Evolutionary conservation across 306 rosid genomes (phyloP), one percentile per base, ranked within the genome.

Genomic region (Clitoria ternatea): DNA sequence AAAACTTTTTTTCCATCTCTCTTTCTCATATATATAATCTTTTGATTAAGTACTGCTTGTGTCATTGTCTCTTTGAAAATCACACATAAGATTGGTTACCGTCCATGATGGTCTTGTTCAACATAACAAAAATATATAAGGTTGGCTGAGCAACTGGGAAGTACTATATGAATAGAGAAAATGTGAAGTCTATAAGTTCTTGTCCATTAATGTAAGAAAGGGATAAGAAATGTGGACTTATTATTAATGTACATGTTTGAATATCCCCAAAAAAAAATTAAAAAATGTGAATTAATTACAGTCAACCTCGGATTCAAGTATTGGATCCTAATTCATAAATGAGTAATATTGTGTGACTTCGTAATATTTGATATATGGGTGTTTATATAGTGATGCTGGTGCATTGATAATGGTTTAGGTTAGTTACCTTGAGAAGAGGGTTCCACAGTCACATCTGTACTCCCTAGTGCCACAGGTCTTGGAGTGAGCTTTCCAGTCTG

Each of bases 381-480:
- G n/a, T n/a, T n/a, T n/a, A n/a, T n/a, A n/a, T n/a, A n/a, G n/a
- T n/a, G n/a, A n/a, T n/a, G n/a, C n/a, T n/a, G n/a, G n/a, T n/a
- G n/a, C 45, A 56, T 70, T 75, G 29, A 53, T 36, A 3, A 40
- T 11, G 3, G 40, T 33, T 33, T 6, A n/a, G 22, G 42, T 47
- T 45, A 33, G 76, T 56, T 73, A 93, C 99, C 99, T 91, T 69
- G 97, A 94, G 96, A 94, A 94, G 67, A 91, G 92, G 44, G 97
- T 91, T 78, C 99, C 99, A 86, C 99, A 91, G 81, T 91, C 97
- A 87, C 99, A 94, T 85, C 92, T 83, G 74, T 94, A 89, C 87
- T 94, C 99, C 61, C 95, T 84, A 0, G 97, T 89, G 70, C 99
- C 99, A 81, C 99, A 94, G 72, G 91, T 94, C 64, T 91, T 94